Conservation (phyloP, 1,139 yeast species). For the Nakaseomyces sp. region DNA sequence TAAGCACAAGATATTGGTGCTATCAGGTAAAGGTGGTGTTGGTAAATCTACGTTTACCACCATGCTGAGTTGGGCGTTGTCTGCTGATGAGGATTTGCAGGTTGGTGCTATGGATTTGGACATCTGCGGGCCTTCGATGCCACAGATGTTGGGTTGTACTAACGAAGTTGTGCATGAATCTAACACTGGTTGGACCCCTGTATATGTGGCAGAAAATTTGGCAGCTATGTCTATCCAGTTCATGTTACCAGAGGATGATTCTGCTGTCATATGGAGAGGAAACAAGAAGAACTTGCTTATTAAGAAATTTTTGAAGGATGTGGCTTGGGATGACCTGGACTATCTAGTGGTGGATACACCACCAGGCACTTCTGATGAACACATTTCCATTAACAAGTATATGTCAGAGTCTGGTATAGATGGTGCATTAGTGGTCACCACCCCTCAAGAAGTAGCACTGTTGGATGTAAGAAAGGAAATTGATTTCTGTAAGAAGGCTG, state of each 20-base stretch:
- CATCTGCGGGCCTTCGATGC: slow-evolving; percentile 95
- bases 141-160: slow-evolving; percentile 87
- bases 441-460: slow-evolving; percentile 96
- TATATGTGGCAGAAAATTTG: slow-evolving; percentile 86
- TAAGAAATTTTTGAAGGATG: slow-evolving; percentile 89
- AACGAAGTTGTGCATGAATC: slow-evolving; percentile 85
- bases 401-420: slow-evolving; percentile 87
- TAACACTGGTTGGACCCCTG: slow-evolving; percentile 93
- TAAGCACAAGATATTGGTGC: slow-evolving; percentile 73
- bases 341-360: slow-evolving; percentile 92
- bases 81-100: slow-evolving; percentile 78
- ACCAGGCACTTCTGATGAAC: slow-evolving; percentile 98
- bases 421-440: slow-evolving; percentile 91
- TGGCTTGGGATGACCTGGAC: slow-evolving; percentile 81
- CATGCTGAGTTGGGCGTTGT: slow-evolving; percentile 91
- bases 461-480: slow-evolving; percentile 93
- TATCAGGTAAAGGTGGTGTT: slow-evolving; percentile 97
- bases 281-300: slow-evolving; percentile 88
- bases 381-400: slow-evolving; percentile 77
- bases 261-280: slow-evolving; percentile 97
- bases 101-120: slow-evolving; percentile 96
- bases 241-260: slow-evolving; percentile 88
- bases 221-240: slow-evolving; percentile 95
- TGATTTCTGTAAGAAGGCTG: slow-evolving; percentile 88
- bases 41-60: slow-evolving; percentile 95